Evolutionary conservation across 345 rosid genomes (phyloP).

Genomic region (Populus deltoides): DNA sequence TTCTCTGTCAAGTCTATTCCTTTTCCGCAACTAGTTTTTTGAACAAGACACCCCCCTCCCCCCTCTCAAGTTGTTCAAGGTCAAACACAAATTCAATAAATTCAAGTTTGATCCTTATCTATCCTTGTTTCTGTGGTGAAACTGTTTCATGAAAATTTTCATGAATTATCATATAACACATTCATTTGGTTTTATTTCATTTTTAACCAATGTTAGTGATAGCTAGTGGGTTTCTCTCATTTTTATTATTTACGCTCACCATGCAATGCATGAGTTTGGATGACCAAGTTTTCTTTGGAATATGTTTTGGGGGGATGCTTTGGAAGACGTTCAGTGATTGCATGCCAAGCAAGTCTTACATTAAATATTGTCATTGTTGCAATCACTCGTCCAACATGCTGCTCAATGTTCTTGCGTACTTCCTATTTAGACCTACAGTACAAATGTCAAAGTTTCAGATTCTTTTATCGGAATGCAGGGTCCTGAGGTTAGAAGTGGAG

Average conservation of each 20-base stretch:
- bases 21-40: too few species aligned
- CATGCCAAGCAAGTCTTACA: neutral
- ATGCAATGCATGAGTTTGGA: neutral
- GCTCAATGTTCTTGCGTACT: neutral
- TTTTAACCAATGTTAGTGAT: neutral
- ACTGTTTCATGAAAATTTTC: neutral
- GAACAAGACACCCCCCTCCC: too few species aligned
- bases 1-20: neutral
- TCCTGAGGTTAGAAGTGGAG: slow-evolving; percentile 99
- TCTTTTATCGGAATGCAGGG: slow-evolving; percentile 48
- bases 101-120: neutral
- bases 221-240: neutral
- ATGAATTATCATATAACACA: neutral
- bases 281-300: neutral
- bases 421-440: neutral
- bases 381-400: neutral
- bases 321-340: neutral
- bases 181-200: neutral
- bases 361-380: neutral
- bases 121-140: neutral
- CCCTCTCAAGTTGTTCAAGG: neutral
- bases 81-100: neutral
- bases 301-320: neutral
- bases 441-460: neutral
- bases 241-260: neutral